Evolutionary conservation across 768 basidiomycete species (phyloP), one percentile per base, ranked within the genome.

Genomic region (Suillus ampliporus): DNA sequence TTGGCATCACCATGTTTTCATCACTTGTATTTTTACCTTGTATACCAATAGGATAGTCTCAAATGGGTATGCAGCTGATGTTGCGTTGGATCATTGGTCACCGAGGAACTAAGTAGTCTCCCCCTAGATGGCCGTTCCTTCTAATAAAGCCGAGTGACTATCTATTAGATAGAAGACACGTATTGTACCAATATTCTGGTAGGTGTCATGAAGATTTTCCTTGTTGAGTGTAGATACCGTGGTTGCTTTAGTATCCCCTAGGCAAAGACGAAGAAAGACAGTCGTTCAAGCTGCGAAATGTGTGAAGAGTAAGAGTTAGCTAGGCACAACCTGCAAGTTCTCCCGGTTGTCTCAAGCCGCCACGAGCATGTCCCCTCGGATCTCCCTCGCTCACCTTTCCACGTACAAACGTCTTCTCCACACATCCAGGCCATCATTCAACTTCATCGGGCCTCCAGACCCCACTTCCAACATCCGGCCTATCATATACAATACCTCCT

Each of bases 381-480:
- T 5, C 21, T 17, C 37, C 23, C 21, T 54, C 5, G 37, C 38
- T 28, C 54, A 19, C 23, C 21, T 54, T 38, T 26, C 53, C 2
- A 11, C 17, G 1, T 23, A 19, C 17, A 56, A 40, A 40, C 72
- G 70, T 58, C 64, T 62, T 37, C 35, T 67, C 2, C 74, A 71
- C 19, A 60, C 54, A 61, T 72, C 70, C 64, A 78, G 69, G 76
- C 4, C 58, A 21, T 56, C 62, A 9, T 65, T 68, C 13, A 72
- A 82, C 65, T 77, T 83, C 21, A 76, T 94, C 41, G 92, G 89
- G 2, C 90, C 91, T 23, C 89, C 90, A 35, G 85, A 95, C 71
- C 89, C 91, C 10, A 70, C 91, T 56, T 93, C 92, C 11, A 86
- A 95, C 78, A 79, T 95, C 63, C 87, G 93, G 2, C 91, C 92